Conservation (phyloP, 805 yeast genomes). For the Scheffersomyces stipitis region DNA sequence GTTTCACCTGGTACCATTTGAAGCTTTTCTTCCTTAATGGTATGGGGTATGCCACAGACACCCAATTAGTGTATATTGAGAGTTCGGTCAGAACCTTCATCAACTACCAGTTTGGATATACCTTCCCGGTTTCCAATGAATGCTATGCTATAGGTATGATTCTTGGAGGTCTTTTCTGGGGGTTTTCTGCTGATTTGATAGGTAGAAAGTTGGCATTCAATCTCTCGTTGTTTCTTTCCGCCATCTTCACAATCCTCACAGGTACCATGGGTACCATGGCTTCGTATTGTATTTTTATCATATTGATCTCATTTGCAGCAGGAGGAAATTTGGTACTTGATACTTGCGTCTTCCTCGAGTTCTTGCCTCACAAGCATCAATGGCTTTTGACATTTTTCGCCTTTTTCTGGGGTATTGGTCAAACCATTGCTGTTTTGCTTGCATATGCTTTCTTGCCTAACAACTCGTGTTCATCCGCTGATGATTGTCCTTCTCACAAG, state of each 20-base stretch:
- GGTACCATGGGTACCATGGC: conserved; percentile 53
- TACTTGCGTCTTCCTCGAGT: conserved; percentile 53
- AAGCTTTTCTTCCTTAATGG: conserved; percentile 36
- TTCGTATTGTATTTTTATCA: conserved; percentile 50
- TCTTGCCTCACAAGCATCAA: conserved; percentile 50
- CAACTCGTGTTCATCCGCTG: conserved; percentile 42
- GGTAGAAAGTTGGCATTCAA: conserved; percentile 21
- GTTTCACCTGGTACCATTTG: conserved; percentile 49
- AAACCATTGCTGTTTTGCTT: conserved; percentile 49
- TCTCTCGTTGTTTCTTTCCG: conserved; percentile 46
- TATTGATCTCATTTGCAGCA: conserved; percentile 44
- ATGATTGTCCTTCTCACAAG: conserved; percentile 42
- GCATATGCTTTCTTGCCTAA: conserved; percentile 59
- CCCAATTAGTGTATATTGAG: conserved; percentile 50
- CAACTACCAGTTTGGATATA: conserved; percentile 46
- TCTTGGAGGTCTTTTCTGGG: conserved; percentile 57
- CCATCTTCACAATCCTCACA: conserved; percentile 50
- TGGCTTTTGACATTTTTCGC: conserved; percentile 51
- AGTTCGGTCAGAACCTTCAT: conserved; percentile 47
- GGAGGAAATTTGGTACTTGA: conserved; percentile 62
- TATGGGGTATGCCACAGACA: conserved; percentile 42
- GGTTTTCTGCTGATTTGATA: conserved; percentile 43
- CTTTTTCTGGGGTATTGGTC: conserved; percentile 45
- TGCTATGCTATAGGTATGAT: conserved; percentile 44
- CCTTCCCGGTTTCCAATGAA: conserved; percentile 41